Percentiles rank a stretch among this genome's conserved stretches.
These are phyloP conservation scores for Meyerozyma sp. DNA, from an alignment of 1,139 yeast genomes.

Conservation along the genomic window DNA sequence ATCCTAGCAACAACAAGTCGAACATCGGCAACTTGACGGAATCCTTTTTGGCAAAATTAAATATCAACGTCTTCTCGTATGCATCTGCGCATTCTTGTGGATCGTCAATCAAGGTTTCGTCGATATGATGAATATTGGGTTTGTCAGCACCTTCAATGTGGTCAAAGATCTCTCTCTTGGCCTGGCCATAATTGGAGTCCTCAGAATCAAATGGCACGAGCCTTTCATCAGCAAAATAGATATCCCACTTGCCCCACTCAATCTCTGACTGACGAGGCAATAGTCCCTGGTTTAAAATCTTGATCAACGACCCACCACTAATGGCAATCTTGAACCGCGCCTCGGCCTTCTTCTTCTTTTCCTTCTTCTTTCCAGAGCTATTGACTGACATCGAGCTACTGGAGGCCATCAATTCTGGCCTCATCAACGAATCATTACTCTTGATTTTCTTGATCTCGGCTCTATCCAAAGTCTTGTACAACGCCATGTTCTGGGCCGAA, in stretches of 20 bases:
- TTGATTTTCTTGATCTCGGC: slow-evolving; percentile 27
- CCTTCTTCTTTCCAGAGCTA: slow-evolving; percentile 25
- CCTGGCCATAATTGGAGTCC: slow-evolving; percentile 87
- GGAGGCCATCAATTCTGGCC: slow-evolving; percentile 17
- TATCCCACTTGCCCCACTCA: slow-evolving; percentile 93
- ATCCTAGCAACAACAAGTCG: slow-evolving; percentile 83
- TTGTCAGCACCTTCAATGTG: slow-evolving; percentile 44
- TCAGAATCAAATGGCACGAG: slow-evolving; percentile 80
- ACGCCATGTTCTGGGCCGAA: slow-evolving; percentile 69
- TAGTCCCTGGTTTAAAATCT: slow-evolving; percentile 81
- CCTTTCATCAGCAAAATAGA: slow-evolving; percentile 95
- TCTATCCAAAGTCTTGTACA: slow-evolving; percentile 45
- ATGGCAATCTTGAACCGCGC: slow-evolving; percentile 84
- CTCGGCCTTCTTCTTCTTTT: slow-evolving; percentile 45
- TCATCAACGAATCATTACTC: slow-evolving; percentile 11
- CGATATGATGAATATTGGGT: slow-evolving; percentile 80
- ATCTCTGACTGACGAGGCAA: slow-evolving; percentile 63
- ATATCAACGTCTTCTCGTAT: slow-evolving; percentile 79
- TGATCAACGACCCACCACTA: slow-evolving; percentile 87
- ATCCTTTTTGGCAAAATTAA: slow-evolving; percentile 93
- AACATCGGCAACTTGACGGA: slow-evolving; percentile 93
- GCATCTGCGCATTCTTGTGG: slow-evolving; percentile 94
- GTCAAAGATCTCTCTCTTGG: slow-evolving; percentile 78
- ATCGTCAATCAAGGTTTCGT: slow-evolving; percentile 69
- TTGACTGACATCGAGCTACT: slow-evolving; percentile 8